Base-by-base conservation (phyloP, 148 eudicot species). In the Chenopodium album region DNA sequence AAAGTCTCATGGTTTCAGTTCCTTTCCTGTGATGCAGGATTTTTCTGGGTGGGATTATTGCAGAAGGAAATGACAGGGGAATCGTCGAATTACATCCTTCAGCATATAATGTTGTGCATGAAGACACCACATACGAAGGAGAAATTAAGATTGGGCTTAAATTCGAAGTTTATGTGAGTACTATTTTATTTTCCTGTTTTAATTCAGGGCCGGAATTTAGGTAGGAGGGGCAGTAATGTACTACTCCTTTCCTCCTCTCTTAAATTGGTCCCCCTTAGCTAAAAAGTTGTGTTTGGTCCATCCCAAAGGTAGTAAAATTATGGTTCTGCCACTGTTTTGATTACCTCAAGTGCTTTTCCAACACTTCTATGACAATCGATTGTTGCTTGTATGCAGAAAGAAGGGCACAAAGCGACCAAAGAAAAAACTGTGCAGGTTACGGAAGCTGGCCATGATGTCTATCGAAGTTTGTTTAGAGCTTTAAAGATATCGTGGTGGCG, bases 91-190 rank as follows among this genome's bases (percentile, higher is more conserved):
- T 95, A 32, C 78, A 77, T 77, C 94, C 98, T 67, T 83, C 89
- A 70, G 85, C 86, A 48, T 90, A 92, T 79, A 95, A 93, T 52
- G 91, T 95, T 70, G 92, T 92, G 46, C 89, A 90, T 26, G 91
- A 95, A 78, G 98, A 95, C 78, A 90, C 90, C 29, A 87, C 98
- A 32, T 95, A 87, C 88, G 88, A 88, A 80, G 98, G 98, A 65
- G 82, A 95, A 80, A 88, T 95, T 63, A 93, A 87, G 83, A 84
- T 95, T 19, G 98, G 95, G 2, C 79, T 93, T 17, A 89, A 84
- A 77, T 93, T 86, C 81, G 74, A 79, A 17, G 82, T 86, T 29
- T 79, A 88, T 66, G 98, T 93, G 31, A 87, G 90, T 4, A 79
- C 75, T 44, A 19, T 77, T 41, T 22, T 60, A 32, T 77, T 26